phyloP scores from a whole-genome alignment of 371 early-diverging fungal genomes.

The Mucor velutinosus region DNA sequence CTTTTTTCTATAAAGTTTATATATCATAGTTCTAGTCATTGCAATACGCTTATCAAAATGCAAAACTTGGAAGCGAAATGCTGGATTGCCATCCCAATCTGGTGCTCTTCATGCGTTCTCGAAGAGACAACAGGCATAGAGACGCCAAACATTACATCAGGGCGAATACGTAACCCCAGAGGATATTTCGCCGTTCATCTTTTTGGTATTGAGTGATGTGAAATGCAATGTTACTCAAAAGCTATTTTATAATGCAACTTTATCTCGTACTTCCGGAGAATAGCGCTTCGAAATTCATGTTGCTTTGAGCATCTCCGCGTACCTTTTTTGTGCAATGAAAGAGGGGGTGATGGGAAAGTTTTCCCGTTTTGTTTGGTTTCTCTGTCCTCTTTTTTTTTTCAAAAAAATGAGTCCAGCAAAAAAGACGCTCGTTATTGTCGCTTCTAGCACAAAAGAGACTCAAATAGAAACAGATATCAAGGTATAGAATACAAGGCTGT shows the following conservation, averaged over 20 bases:
- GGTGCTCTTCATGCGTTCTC: no score
- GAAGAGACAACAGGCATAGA: no score
- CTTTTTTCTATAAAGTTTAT: no score
- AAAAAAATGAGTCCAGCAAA: background rate
- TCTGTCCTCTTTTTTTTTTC: background rate
- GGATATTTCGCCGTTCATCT: no score
- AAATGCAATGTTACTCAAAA: background rate
- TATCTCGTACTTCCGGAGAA: background rate
- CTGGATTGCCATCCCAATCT: no score
- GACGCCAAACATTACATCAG: no score
- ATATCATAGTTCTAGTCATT: no score
- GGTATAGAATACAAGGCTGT: background rate
- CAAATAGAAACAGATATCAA: slow-evolving; percentile 1
- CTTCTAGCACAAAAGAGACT: background rate
- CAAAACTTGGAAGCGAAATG: no score
- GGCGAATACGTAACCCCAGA: no score
- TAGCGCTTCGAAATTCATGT: background rate
- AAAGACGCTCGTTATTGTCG: background rate
- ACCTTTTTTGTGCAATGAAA: background rate
- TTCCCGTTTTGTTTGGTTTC: background rate
- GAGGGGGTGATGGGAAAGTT: background rate
- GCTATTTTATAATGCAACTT: background rate
- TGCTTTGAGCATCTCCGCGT: background rate
- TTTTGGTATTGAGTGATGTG: no score
- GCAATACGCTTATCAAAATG: no score